Base-by-base conservation (phyloP, 1,284 basidiomycete species). In the Ceratobasidium theobromae region DNA sequence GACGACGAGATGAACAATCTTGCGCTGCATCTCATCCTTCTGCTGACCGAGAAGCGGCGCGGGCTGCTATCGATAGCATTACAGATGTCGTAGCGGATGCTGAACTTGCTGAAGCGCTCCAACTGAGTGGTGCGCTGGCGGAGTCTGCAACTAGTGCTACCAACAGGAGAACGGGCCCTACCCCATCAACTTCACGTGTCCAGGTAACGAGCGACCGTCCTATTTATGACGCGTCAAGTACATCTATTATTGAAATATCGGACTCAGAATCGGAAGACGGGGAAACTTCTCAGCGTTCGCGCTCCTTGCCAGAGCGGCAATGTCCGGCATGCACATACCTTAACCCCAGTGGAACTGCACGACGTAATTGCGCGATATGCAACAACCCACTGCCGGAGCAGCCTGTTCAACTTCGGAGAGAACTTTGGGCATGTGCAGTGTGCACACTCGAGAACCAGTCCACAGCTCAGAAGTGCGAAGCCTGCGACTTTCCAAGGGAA, bases 41-140 rank as follows among this genome's bases (percentile, higher is more conserved):
- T 32, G 58, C 58, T 12, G 46, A 62, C 28, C 58, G 58, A 14
- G 58, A 62, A 23, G 58, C 58, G 8, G 48, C 46, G 49, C 58
- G 82, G 1, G 86, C 84, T 33, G 87, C 85, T 1, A 75, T 77
- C 14, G 67, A 78, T 23, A 86, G 85, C 0, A 78, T 85, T 67
- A 80, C 77, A n/a, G 90, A 93, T 74, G 84, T 83, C 1, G 82
- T 82, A 14, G 88, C 85, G 72, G 89, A 88, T 5, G 83, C 86
- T 1, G 80, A 83, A 67, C 78, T 85, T 51, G 84, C 84, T 52
- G 82, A 84, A 43, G 88, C 89, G 72, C 78, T 89, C 48, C 84
- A 84, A 1, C 73, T 77, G 38, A 78, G 82, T 49, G 79, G 79
- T 49, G 73, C 54, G 12, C 72, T 53, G 46, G 73, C 62, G 16